A percentile compares a stretch with the other conserved stretches of the same genome.
Evolutionary conservation across 352 stramenopile genomes (phyloP).

Genomic region (Pythium sukuiense): DNA sequence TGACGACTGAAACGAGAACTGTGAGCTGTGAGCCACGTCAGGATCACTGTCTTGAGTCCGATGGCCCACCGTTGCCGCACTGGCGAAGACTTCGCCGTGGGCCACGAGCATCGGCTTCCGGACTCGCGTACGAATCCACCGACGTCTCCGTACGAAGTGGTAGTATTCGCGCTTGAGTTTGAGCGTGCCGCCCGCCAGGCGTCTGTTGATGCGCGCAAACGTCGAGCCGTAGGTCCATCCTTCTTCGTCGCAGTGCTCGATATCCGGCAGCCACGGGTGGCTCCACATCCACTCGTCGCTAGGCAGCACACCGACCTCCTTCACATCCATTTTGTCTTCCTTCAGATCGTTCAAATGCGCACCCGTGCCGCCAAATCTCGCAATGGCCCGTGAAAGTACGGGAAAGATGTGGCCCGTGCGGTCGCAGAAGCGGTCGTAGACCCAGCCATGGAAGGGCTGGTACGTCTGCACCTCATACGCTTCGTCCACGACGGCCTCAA

Average conservation of each 20-base stretch:
- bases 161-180: slow-evolving; percentile 77
- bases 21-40: neutral
- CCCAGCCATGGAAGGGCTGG: slow-evolving; percentile 81
- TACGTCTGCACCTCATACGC: slow-evolving; percentile 84
- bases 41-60: neutral
- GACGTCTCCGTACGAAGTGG: slow-evolving; percentile 70
- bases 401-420: slow-evolving; percentile 71
- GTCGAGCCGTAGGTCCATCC: slow-evolving; percentile 86
- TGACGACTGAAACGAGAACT: neutral
- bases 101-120: slow-evolving; percentile 36
- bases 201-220: slow-evolving; percentile 80
- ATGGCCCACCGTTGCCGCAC: neutral
- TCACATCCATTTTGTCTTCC: slow-evolving; percentile 27
- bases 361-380: slow-evolving; percentile 33
- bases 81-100: slow-evolving; percentile 11
- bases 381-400: slow-evolving; percentile 51
- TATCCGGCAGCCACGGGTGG: slow-evolving; percentile 70
- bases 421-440: slow-evolving; percentile 80
- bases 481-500: slow-evolving; percentile 79
- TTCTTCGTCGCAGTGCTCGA: slow-evolving; percentile 79
- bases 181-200: slow-evolving; percentile 71
- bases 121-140: slow-evolving; percentile 82
- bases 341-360: slow-evolving; percentile 53
- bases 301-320: slow-evolving; percentile 67
- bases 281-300: slow-evolving; percentile 83